Conservation (phyloP, 225 moss, liverwort and hornwort species). For the Sphagnum contortum region DNA sequence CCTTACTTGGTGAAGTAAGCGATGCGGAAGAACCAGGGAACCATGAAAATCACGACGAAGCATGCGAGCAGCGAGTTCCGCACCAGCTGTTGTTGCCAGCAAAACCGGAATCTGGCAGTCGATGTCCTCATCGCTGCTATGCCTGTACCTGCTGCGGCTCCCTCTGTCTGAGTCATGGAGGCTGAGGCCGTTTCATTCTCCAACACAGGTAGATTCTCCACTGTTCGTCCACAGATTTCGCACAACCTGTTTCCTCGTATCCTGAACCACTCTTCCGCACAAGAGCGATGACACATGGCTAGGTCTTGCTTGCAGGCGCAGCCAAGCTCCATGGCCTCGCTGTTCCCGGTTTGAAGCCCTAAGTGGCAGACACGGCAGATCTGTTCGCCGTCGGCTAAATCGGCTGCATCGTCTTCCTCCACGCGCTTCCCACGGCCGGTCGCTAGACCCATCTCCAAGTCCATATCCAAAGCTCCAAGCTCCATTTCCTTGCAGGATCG, state of each 20-base stretch:
- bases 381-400: slow-evolving; percentile 30
- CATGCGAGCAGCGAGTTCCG: slow-evolving; percentile 45
- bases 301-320: slow-evolving; percentile 62
- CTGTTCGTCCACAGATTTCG: slow-evolving; percentile 53
- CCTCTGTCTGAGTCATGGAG: slow-evolving; percentile 12
- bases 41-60: slow-evolving; percentile 54
- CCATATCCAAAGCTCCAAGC: slow-evolving; percentile 6
- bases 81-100: slow-evolving; percentile 53
- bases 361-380: slow-evolving; percentile 53
- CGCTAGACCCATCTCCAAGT: slow-evolving; percentile 30
- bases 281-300: slow-evolving; percentile 35
- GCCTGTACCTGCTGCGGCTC: slow-evolving; percentile 8
- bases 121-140: slow-evolving; percentile 11
- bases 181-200: slow-evolving; percentile 14
- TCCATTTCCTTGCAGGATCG: too few species aligned
- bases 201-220: slow-evolving; percentile 31
- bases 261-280: slow-evolving; percentile 64
- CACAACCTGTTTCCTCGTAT: slow-evolving; percentile 49
- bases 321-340: slow-evolving; percentile 42
- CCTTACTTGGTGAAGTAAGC: slow-evolving; percentile 27
- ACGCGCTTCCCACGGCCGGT: slow-evolving; percentile 14
- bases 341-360: slow-evolving; percentile 23
- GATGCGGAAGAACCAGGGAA: slow-evolving; percentile 66
- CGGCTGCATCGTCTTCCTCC: slow-evolving; percentile 18
- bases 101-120: slow-evolving; percentile 37